These are phyloP conservation scores for Aspergillus neotritici DNA, from an alignment of 2,329 filamentous ascomycete species.

Conservation along the genomic window DNA sequence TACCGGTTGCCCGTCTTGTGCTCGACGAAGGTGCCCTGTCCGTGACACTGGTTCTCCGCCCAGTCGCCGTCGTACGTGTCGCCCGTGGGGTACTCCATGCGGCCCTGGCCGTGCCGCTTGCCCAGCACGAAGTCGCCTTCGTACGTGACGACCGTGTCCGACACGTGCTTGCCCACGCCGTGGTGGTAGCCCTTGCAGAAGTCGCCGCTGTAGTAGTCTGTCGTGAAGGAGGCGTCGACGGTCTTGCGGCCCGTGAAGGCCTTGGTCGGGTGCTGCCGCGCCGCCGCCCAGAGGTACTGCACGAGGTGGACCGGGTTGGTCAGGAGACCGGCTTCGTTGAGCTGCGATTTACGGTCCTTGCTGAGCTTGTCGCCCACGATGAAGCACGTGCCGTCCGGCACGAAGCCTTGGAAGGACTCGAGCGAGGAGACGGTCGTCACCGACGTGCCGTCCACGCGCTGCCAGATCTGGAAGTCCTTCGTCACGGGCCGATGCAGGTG, in stretches of 20 bases:
- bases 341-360: conserved; percentile 31
- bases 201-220: conserved; percentile 52
- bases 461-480: conserved; percentile 41
- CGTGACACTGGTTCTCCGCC: conserved; percentile 46
- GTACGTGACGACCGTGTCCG: conserved; percentile 52
- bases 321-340: conserved; percentile 32
- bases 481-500: conserved; percentile 33
- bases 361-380: conserved; percentile 38
- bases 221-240: conserved; percentile 49
- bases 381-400: conserved; percentile 37
- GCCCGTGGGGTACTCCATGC: conserved; percentile 53
- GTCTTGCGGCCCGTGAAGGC: conserved; percentile 45
- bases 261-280: conserved; percentile 42
- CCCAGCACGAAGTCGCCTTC: conserved; percentile 50
- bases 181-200: conserved; percentile 48
- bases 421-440: conserved; percentile 31
- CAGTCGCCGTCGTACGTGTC: conserved; percentile 46
- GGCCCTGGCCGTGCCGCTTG: conserved; percentile 51
- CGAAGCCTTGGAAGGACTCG: conserved; percentile 31
- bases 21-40: conserved; percentile 53
- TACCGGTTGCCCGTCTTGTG: conserved; percentile 55
- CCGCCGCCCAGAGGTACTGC: conserved; percentile 42
- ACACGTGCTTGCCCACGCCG: conserved; percentile 51
- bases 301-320: conserved; percentile 35
- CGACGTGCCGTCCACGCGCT: conserved; percentile 35